Conservation (phyloP, 106 monocot species). For the Iris macrosiphon region DNA sequence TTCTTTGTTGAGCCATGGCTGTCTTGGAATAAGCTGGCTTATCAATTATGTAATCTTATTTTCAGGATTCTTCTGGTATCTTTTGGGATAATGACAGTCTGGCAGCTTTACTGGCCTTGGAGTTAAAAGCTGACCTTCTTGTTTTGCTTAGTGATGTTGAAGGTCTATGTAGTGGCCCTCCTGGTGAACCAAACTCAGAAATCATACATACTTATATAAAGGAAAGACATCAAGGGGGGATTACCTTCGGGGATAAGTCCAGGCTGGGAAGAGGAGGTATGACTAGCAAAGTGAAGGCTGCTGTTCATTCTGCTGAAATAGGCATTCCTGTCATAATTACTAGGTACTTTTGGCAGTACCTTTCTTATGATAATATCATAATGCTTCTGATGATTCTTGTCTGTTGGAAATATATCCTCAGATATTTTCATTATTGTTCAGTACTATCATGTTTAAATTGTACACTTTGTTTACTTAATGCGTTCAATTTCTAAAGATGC, state of each 20-base stretch:
- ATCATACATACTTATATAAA: conserved; percentile 83
- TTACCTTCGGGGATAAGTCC: conserved; percentile 95
- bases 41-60: neutral
- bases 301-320: conserved; percentile 51
- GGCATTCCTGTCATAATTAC: conserved; percentile 87
- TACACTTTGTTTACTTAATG: no score
- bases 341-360: conserved; percentile 28
- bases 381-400: no score
- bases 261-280: conserved; percentile 93
- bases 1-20: neutral
- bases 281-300: conserved; percentile 89
- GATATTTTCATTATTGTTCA: no score
- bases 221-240: conserved; percentile 63
- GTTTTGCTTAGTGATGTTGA: conserved; percentile 91
- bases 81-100: conserved; percentile 99
- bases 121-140: conserved; percentile 90
- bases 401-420: no score
- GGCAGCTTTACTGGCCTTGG: conserved; percentile 74
- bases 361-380: neutral
- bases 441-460: no score
- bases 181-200: conserved; percentile 71
- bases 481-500: no score
- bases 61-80: conserved; percentile 88
- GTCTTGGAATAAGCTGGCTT: neutral
- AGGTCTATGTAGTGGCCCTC: conserved; percentile 88